These are phyloP conservation scores for Drechslera avenae DNA, from an alignment of 2,329 filamentous ascomycete genomes.

Conservation along the genomic window DNA sequence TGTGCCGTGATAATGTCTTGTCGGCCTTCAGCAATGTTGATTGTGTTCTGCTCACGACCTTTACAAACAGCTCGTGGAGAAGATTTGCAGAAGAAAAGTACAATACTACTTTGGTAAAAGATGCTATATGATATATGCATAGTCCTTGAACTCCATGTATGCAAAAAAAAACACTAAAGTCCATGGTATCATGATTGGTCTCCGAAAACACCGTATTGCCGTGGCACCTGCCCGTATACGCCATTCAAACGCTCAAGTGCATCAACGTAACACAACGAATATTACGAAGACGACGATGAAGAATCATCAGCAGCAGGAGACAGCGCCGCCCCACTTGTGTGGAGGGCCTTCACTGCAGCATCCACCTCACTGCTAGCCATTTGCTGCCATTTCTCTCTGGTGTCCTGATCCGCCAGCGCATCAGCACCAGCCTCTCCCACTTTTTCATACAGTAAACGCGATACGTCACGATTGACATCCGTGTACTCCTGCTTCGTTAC, in stretches of 20 bases:
- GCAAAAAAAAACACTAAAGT: conserved; percentile 5
- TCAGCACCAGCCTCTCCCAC: conserved; percentile 56
- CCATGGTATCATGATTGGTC: conserved; percentile 12
- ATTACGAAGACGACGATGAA: conserved; percentile 35
- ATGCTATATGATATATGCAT: background rate
- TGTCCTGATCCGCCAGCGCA: conserved; percentile 65
- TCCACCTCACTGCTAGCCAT: conserved; percentile 80
- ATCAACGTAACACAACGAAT: background rate
- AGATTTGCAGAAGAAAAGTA: too few species aligned
- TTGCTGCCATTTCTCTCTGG: conserved; percentile 73
- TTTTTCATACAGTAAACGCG: conserved; percentile 80
- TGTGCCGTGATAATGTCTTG: too few species aligned
- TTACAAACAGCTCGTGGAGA: too few species aligned
- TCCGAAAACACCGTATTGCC: background rate
- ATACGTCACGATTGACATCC: conserved; percentile 87
- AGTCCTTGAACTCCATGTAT: background rate
- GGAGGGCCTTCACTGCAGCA: conserved; percentile 63
- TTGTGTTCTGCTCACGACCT: too few species aligned
- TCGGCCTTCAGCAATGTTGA: too few species aligned
- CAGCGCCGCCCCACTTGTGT: conserved; percentile 15
- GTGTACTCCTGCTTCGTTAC: conserved; percentile 91
- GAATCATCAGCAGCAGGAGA: conserved; percentile 38
- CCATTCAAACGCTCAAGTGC: background rate
- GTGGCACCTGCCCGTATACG: background rate
- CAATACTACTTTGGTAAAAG: background rate